Evolutionary conservation across 148 eudicot species (phyloP).

Genomic region (Vaccinium myrtillus): DNA sequence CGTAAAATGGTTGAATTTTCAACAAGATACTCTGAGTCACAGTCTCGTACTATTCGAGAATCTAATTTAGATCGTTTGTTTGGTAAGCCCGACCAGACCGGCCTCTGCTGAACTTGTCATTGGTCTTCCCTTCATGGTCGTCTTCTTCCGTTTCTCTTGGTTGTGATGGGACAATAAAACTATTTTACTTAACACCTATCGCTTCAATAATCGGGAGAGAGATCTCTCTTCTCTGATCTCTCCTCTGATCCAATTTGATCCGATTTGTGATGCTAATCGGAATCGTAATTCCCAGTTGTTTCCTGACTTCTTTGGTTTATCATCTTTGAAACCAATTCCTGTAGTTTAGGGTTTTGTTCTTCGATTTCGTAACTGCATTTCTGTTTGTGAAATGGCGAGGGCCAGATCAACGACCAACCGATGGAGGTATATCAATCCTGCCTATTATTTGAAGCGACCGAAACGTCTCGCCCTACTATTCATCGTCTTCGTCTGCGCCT

Average conservation of each 20-base stretch:
- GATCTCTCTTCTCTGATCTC: neutral
- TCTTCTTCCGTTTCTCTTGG: constrained; percentile 12
- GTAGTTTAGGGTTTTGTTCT: neutral
- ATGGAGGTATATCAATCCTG: constrained; percentile 77
- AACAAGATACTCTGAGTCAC: neutral
- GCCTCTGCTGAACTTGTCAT: neutral
- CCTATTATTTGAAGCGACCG: constrained; percentile 88
- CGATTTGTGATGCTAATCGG: neutral
- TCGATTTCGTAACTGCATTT: neutral
- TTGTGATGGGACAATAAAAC: neutral
- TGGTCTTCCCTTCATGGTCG: neutral
- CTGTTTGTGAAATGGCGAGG: constrained; percentile 7
- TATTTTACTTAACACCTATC: neutral
- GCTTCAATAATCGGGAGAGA: neutral
- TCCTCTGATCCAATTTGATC: neutral
- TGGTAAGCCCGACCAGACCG: neutral
- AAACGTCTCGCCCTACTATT: constrained; percentile 75
- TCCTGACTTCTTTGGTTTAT: neutral
- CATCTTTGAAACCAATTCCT: neutral
- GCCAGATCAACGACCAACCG: constrained; percentile 17
- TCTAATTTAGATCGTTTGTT: neutral
- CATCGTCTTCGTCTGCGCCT: constrained; percentile 53
- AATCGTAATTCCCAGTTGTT: neutral
- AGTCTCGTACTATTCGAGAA: too few relatives aligned
- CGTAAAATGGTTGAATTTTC: neutral